A percentile compares a stretch with the other conserved stretches of the same genome.
Evolutionary conservation across 768 basidiomycete genomes (phyloP).

Genomic region (Leccinellum luteum): DNA sequence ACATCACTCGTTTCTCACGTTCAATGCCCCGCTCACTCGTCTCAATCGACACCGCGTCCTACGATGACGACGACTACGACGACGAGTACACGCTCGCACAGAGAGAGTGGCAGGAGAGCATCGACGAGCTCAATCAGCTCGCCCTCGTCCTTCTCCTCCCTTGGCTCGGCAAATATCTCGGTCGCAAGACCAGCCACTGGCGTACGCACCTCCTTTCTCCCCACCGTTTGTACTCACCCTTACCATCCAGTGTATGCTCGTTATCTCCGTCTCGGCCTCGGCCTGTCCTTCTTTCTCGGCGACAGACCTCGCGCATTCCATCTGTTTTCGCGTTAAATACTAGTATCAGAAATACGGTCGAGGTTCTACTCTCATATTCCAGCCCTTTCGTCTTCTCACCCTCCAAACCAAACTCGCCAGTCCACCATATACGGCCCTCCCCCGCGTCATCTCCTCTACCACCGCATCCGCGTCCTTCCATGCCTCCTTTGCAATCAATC

Average conservation of each 20-base stretch:
- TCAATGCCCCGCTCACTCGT: slow-evolving; percentile 59
- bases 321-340: slow-evolving; percentile 19
- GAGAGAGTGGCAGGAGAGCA: slow-evolving; percentile 91
- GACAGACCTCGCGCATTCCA: slow-evolving; percentile 13
- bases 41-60: slow-evolving; percentile 59
- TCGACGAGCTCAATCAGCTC: slow-evolving; percentile 81
- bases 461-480: slow-evolving; percentile 62
- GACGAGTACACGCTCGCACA: slow-evolving; percentile 78
- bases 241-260: slow-evolving; percentile 60
- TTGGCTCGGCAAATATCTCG: slow-evolving; percentile 84
- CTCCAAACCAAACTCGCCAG: slow-evolving; percentile 49
- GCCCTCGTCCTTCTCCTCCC: slow-evolving; percentile 79
- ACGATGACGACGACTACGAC: slow-evolving; percentile 53
- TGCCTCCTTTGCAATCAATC: slow-evolving; percentile 54
- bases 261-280: slow-evolving; percentile 62
- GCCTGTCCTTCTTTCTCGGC: slow-evolving; percentile 64
- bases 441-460: slow-evolving; percentile 56
- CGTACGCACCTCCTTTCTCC: slow-evolving; percentile 47
- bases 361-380: slow-evolving; percentile 28
- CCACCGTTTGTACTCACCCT: slow-evolving; percentile 11
- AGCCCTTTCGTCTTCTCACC: slow-evolving; percentile 42
- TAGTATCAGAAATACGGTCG: slow-evolving; percentile 27
- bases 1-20: not conserved
- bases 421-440: slow-evolving; percentile 43
- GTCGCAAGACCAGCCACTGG: slow-evolving; percentile 83